Evolutionary conservation across 2,329 filamentous ascomycete genomes (phyloP).

Genomic region (Botrytis tulipae): DNA sequence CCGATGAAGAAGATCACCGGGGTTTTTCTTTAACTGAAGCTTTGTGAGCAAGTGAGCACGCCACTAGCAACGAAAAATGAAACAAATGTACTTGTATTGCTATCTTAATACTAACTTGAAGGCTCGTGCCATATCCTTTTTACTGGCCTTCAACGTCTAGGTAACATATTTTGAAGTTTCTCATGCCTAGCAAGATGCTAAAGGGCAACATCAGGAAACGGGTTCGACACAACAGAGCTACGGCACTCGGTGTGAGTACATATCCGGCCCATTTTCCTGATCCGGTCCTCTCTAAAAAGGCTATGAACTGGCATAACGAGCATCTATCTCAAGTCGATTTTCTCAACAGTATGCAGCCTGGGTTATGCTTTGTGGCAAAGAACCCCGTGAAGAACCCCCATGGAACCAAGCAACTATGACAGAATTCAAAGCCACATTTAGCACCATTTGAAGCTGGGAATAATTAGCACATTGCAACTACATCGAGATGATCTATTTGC

Average conservation of each 20-base stretch:
- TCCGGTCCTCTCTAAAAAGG: fast-evolving
- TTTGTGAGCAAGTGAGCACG: neutral
- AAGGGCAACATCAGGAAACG: neutral
- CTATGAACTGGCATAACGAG: neutral
- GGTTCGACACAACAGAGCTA: no score
- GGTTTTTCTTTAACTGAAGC: neutral
- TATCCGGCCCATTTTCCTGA: fast-evolving
- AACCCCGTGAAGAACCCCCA: no score
- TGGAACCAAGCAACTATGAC: neutral
- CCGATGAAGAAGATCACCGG: no score
- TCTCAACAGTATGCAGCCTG: neutral
- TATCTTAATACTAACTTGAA: neutral
- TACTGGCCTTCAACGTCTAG: no score
- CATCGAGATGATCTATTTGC: neutral
- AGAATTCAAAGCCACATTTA: neutral
- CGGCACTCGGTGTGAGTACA: neutral
- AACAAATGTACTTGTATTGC: neutral
- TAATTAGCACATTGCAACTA: neutral
- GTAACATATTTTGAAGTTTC: neutral
- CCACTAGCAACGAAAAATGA: neutral
- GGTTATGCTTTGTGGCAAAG: neutral
- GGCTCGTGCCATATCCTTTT: neutral
- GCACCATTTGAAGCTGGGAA: neutral
- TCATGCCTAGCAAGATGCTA: no score
- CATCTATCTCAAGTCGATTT: neutral